Conservation (phyloP, 345 rosid genomes). For the Geranium rotundifolium region DNA sequence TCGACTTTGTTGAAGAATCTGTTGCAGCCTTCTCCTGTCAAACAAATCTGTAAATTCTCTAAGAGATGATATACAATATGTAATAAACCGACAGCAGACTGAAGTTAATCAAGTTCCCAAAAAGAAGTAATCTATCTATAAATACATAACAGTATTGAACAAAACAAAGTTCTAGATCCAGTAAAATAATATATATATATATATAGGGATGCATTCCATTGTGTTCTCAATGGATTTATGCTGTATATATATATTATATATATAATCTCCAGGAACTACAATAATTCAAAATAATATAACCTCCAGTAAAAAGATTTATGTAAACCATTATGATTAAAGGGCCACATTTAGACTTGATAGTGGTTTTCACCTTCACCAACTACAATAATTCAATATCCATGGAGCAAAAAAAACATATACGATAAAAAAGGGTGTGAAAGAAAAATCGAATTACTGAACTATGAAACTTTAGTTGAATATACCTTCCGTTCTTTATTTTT, state of each 20-base stretch:
- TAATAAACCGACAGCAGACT: background rate
- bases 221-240: too few species aligned
- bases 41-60: slow-evolving; percentile 9
- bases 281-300: too few species aligned
- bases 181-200: too few species aligned
- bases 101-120: background rate
- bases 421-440: background rate
- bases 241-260: too few species aligned
- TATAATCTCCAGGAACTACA: too few species aligned
- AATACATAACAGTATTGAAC: background rate
- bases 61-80: background rate
- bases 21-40: slow-evolving; percentile 49
- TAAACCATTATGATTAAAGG: too few species aligned
- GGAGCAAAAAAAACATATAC: too few species aligned
- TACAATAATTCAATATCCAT: too few species aligned
- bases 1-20: slow-evolving; percentile 54
- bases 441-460: background rate
- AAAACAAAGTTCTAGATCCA: background rate
- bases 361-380: too few species aligned
- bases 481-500: slow-evolving; percentile 79
- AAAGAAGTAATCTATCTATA: slow-evolving; percentile 1
- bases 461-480: slow-evolving; percentile 6
- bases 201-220: too few species aligned
- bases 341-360: too few species aligned
- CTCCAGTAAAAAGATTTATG: too few species aligned